Percentiles rank a stretch among this genome's conserved stretches.
Conservation (phyloP, 176 grass and related monocot genomes). For the Secale cereale region DNA sequence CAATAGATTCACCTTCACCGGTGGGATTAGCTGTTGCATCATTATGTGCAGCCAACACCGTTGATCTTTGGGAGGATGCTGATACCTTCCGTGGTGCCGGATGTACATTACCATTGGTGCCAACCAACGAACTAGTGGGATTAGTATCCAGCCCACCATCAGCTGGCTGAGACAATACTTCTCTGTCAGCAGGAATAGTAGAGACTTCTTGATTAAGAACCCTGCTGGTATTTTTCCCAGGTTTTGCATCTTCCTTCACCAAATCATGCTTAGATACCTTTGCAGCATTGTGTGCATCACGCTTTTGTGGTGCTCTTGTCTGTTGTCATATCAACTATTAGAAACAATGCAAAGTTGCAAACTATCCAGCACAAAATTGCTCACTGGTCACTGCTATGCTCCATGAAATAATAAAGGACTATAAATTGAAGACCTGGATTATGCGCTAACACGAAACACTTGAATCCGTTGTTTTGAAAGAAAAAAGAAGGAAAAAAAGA, state of each 20-base stretch:
- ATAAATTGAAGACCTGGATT: background rate
- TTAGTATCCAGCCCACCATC: constrained; percentile 39
- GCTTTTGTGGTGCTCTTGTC: constrained; percentile 69
- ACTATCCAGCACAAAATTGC: constrained; percentile 1
- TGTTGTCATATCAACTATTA: constrained; percentile 36
- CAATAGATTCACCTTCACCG: constrained; percentile 45
- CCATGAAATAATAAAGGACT: constrained; percentile 15
- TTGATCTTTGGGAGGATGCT: constrained; percentile 41
- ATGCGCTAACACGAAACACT: background rate
- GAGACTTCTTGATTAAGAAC: constrained; percentile 49
- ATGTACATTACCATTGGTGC: constrained; percentile 46
- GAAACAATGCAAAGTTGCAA: constrained; percentile 3
- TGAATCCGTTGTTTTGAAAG: background rate
- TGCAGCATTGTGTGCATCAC: constrained; percentile 40
- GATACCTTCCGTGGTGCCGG: constrained; percentile 30
- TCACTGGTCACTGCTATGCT: background rate
- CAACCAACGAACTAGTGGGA: constrained; percentile 16
- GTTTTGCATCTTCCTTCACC: constrained; percentile 65
- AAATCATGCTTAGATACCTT: constrained; percentile 70
- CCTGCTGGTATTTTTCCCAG: constrained; percentile 63
- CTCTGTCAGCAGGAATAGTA: constrained; percentile 34
- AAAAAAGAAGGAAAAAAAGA: background rate
- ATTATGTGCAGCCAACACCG: constrained; percentile 17
- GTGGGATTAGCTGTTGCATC: constrained; percentile 37
- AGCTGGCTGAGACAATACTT: constrained; percentile 38